Base-by-base conservation (phyloP, 805 yeast genomes). In the Ogataea saltuana region DNA sequence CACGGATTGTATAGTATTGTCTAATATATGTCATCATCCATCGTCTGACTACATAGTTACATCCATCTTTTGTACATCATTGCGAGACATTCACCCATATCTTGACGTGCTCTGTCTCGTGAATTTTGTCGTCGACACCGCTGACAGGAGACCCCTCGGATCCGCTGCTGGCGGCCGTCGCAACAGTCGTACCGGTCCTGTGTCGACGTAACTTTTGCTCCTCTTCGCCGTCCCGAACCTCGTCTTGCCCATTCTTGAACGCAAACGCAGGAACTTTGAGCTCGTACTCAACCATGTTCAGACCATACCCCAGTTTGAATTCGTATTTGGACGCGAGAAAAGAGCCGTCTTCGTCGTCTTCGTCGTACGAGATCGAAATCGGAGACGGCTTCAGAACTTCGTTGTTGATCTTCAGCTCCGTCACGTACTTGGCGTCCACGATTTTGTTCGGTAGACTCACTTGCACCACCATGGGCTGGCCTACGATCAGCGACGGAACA, bases 381-480 rank as follows among this genome's bases (percentile, higher is more conserved):
- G 76, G 76, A 3, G 65, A 64, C 2, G 76, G 73, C 33, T 66
- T 68, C 16, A 73, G 61, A 13, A 59, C 57, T 48, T 75, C 80
- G 13, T 72, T 71, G 49, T 75, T 75, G 20, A 74, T 67, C 5
- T 64, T 60, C 32, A 76, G 51, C 20, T 57, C 63, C 4, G 71
- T 61, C 35, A 56, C 49, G 51, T 72, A 71, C 41, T 72, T 56
- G 56, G 69, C 48, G 59, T 62, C 44, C 61, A 61, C 45, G 70
- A 65, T 22, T 28, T 63, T 54, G 38, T 69, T 71, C 49, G 73
- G 69, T 39, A 81, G 61, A 20, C 68, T 61, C 4, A 74, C 72
- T 17, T 68, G 55, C 4, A 79, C 58, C 4, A 73, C 65, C 34
- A 79, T 58, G 1, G 80, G 70, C 25, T 72, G 71, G 29, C 64